Evolutionary conservation across 768 basidiomycete genomes (phyloP).

Genomic region (Trametes coccinea): DNA sequence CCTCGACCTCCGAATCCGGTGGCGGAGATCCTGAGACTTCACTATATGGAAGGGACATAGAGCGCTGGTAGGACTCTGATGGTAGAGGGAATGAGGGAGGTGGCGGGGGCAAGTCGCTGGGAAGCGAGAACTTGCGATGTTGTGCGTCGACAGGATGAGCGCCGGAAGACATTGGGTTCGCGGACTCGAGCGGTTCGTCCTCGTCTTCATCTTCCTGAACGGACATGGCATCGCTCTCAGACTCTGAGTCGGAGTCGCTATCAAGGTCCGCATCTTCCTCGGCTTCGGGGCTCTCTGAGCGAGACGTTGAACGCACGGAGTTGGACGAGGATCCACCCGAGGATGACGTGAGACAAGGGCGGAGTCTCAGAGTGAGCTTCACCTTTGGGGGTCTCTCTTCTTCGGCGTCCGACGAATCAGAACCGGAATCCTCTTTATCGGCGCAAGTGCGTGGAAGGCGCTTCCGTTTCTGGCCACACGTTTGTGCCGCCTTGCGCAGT

Average conservation of each 20-base stretch:
- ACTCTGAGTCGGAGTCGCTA: slow-evolving; percentile 38
- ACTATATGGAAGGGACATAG: slow-evolving; percentile 58
- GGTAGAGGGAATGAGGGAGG: slow-evolving; percentile 23
- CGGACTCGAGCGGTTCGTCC: slow-evolving; percentile 11
- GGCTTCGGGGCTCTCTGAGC: slow-evolving; percentile 16
- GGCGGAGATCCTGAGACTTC: slow-evolving; percentile 58
- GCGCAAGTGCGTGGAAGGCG: slow-evolving; percentile 38
- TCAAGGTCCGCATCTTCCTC: slow-evolving; percentile 35
- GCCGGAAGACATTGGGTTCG: slow-evolving; percentile 42
- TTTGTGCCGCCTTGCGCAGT: slow-evolving; percentile 36
- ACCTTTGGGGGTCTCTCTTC: slow-evolving; percentile 59
- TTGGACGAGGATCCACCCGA: slow-evolving; percentile 26
- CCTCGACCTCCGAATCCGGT: slow-evolving; percentile 69
- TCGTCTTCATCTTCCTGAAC: slow-evolving; percentile 45
- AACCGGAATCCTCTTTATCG: slow-evolving; percentile 26
- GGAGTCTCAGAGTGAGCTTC: slow-evolving; percentile 68
- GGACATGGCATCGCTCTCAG: slow-evolving; percentile 45
- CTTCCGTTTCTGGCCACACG: slow-evolving; percentile 48
- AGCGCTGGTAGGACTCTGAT: slow-evolving; percentile 43
- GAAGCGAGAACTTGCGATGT: slow-evolving; percentile 53
- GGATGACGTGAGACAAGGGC: slow-evolving; percentile 43
- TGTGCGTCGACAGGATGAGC: slow-evolving; percentile 56
- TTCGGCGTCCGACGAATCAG: slow-evolving; percentile 31
- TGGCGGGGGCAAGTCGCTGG: slow-evolving; percentile 35
- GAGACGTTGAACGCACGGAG: slow-evolving; percentile 24